Conservation (phyloP, 495 filamentous ascomycete species). For the Penicillium cinerascens region DNA sequence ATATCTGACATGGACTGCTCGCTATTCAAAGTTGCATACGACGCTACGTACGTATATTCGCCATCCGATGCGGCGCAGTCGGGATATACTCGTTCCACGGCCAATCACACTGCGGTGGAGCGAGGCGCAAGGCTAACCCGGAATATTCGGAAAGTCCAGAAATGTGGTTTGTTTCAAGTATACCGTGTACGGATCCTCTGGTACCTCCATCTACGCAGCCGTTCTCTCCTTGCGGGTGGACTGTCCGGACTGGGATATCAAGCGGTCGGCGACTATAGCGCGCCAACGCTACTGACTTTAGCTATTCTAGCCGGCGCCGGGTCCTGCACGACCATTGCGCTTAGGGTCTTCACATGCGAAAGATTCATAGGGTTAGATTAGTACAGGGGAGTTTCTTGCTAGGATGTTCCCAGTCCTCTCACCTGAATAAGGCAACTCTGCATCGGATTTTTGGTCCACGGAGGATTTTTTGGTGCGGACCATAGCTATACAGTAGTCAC, state of each 20-base stretch:
- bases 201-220: no score
- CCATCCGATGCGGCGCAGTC: conserved; percentile 2
- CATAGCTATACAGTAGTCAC: no score
- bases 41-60: neutral
- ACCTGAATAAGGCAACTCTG: neutral
- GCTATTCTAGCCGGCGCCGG: no score
- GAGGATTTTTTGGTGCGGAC: no score
- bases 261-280: no score
- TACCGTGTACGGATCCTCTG: no score
- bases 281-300: no score
- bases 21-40: neutral
- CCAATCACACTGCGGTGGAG: conserved; percentile 8
- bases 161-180: no score
- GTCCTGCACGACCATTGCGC: no score
- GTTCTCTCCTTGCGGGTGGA: no score
- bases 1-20: neutral
- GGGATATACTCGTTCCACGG: conserved; percentile 2
- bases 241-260: no score
- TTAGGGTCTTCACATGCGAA: neutral
- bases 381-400: no score
- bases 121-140: conserved; percentile 9
- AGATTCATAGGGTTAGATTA: neutral
- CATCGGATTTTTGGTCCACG: neutral
- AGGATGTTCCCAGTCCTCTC: neutral
- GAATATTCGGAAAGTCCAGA: neutral